These are phyloP conservation scores for Melanomma pulvis-pyrius DNA, from an alignment of 495 filamentous ascomycete genomes.

Conservation along the genomic window DNA sequence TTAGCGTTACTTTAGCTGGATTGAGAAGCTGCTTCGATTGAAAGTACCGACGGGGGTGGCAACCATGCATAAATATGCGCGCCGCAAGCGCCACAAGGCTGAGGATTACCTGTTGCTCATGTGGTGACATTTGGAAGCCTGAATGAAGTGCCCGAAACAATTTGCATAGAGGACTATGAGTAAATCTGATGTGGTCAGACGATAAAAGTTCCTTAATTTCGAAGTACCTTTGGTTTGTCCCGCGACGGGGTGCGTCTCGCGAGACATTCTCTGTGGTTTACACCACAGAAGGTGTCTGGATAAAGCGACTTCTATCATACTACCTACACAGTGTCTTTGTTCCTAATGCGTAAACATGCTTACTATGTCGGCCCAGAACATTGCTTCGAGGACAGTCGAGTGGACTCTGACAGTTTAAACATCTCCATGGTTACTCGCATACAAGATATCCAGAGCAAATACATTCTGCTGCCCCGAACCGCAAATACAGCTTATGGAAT, in stretches of 20 bases:
- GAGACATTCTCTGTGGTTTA: background rate
- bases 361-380: no score
- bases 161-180: no score
- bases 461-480: no score
- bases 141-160: background rate
- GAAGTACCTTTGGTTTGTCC: background rate
- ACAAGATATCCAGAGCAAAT: no score
- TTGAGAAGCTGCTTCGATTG: constrained; percentile 20
- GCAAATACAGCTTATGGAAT: no score
- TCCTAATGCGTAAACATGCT: no score
- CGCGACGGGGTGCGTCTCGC: background rate
- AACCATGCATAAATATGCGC: constrained; percentile 23
- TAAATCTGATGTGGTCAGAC: background rate
- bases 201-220: background rate
- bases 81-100: constrained; percentile 18
- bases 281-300: background rate
- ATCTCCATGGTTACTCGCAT: no score
- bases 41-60: constrained; percentile 27
- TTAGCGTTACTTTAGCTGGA: constrained; percentile 3
- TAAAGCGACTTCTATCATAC: no score
- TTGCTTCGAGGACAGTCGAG: no score
- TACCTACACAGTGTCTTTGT: no score
- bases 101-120: constrained; percentile 4
- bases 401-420: no score
- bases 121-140: constrained; percentile 1